Conservation (phyloP, 768 basidiomycete species). For the Agrocybe praecox region DNA sequence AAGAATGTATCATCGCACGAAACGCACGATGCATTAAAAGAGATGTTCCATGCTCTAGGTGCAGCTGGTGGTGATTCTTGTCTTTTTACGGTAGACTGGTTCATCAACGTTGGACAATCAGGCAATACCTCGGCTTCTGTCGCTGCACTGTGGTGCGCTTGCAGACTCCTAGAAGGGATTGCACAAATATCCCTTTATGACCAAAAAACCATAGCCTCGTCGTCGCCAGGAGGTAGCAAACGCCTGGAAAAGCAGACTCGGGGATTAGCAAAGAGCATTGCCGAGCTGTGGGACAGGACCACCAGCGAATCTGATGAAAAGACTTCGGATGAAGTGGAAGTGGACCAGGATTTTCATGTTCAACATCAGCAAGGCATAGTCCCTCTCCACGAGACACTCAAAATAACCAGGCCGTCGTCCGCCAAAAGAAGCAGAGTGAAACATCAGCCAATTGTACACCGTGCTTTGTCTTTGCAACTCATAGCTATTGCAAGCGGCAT, state of each 20-base stretch:
- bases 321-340: slow-evolving; percentile 30
- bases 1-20: slow-evolving; percentile 54
- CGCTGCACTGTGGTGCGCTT: slow-evolving; percentile 85
- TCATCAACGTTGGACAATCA: slow-evolving; percentile 54
- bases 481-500: slow-evolving; percentile 74
- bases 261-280: slow-evolving; percentile 60
- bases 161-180: slow-evolving; percentile 75
- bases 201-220: slow-evolving; percentile 23
- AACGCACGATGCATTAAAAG: slow-evolving; percentile 56
- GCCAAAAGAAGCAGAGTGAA: slow-evolving; percentile 23
- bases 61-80: slow-evolving; percentile 66
- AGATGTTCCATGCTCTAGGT: slow-evolving; percentile 78
- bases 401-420: slow-evolving; percentile 41
- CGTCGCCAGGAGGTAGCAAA: slow-evolving; percentile 39
- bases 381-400: slow-evolving; percentile 59
- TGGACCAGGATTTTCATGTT: slow-evolving; percentile 32
- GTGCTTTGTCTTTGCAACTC: slow-evolving; percentile 69
- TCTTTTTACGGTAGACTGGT: slow-evolving; percentile 84
- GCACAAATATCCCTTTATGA: slow-evolving; percentile 46
- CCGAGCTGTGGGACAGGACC: slow-evolving; percentile 71
- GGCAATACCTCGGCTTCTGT: slow-evolving; percentile 50
- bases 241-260: slow-evolving; percentile 67
- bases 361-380: slow-evolving; percentile 71
- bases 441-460: slow-evolving; percentile 71
- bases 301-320: slow-evolving; percentile 23